phyloP scores from a whole-genome alignment of 2,329 filamentous ascomycete species.

The Phoma sp. region DNA sequence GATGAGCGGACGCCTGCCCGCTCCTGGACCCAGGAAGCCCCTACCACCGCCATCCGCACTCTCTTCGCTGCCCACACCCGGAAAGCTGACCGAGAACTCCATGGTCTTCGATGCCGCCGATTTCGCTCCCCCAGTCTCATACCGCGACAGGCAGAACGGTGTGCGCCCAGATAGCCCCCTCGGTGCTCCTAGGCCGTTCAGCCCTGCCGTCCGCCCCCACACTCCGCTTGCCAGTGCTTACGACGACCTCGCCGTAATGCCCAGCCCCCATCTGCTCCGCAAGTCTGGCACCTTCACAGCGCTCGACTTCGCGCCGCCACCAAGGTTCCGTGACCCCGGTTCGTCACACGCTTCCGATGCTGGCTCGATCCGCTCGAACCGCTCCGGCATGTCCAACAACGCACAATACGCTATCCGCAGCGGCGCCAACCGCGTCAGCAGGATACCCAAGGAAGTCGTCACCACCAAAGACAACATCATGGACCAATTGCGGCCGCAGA shows the following conservation, averaged over 20 bases:
- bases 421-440: constrained; percentile 86
- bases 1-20: constrained; percentile 47
- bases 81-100: constrained; percentile 81
- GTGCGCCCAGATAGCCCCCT: constrained; percentile 66
- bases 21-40: constrained; percentile 59
- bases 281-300: constrained; percentile 81
- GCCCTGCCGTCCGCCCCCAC: constrained; percentile 73
- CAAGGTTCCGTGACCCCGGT: constrained; percentile 66
- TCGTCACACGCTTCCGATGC: too few species aligned
- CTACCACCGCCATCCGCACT: constrained; percentile 78
- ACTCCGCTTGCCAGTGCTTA: constrained; percentile 84
- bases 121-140: constrained; percentile 78
- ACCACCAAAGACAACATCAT: constrained; percentile 75
- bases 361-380: constrained; percentile 69
- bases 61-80: constrained; percentile 81
- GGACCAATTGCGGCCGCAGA: constrained; percentile 63
- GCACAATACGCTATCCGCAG: constrained; percentile 75
- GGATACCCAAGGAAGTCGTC: constrained; percentile 81
- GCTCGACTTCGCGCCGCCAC: constrained; percentile 82
- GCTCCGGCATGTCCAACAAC: constrained; percentile 76
- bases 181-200: constrained; percentile 71
- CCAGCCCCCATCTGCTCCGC: constrained; percentile 81
- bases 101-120: constrained; percentile 75
- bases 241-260: constrained; percentile 84
- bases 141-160: constrained; percentile 72